Base-by-base conservation (phyloP, 768 basidiomycete species). In the Rhodotorula toruloides region DNA sequence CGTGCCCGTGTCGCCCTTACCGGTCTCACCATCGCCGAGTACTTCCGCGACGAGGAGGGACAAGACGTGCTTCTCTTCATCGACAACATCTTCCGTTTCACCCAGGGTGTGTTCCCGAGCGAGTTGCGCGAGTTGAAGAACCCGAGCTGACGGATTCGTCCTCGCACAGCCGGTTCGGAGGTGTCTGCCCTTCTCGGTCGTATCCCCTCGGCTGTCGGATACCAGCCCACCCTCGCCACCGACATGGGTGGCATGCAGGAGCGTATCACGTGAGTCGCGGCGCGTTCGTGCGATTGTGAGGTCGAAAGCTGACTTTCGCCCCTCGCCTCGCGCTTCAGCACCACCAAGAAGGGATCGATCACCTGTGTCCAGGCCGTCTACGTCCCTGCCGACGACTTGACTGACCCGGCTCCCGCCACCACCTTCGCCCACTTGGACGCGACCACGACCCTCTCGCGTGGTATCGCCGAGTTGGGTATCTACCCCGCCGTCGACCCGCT, bases 51-150 rank as follows among this genome's bases (percentile, higher is more conserved):
- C 76, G 94, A 98, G 83, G 94, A 99, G 82, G 96, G 96, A 72
- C 96, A 99, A 81, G 96, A 99, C 80, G 96, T 99, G 84, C 85
- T 99, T 78, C 87, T 99, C 78, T 99, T 99, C 85, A 99, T 99
- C 79, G 96, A 99, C 89, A 99, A 99, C 86, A 99, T 99, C 82
- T 99, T 99, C 96, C 93, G 96, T 78, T 99, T 99, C 90, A 99
- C 96, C 75, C 96, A 98, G 81, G 69, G 68, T 66, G 19, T 39
- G 68, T 52, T 31, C 4, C 40, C 19, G 16, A 40, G n/a, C 25
- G 9, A 22, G 5, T 14, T 43, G 12, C n/a, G 11, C 10, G 6
- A 9, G 31, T 44, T 27, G 32, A 13, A 12, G 22, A 7, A 10
- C 7, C 37, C 32, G 54, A 37, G 21, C 46, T 54, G n/a, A 31